Evolutionary conservation across 148 eudicot species (phyloP).

Genomic region (Chenopodium album): DNA sequence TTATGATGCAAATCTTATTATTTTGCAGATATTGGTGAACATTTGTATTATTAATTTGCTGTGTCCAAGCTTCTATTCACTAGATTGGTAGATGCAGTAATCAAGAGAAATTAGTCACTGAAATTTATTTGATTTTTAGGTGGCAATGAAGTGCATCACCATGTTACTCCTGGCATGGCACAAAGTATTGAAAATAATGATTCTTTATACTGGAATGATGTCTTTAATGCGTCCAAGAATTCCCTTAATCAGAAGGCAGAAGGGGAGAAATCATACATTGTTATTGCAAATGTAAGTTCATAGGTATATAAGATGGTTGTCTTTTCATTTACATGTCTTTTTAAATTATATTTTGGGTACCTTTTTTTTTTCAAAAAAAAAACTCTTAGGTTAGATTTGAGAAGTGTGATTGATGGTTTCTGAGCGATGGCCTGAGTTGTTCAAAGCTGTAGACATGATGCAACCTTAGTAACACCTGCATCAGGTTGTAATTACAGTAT

Average conservation of each 20-base stretch:
- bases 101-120: background rate
- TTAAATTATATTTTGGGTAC: background rate
- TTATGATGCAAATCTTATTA: no score
- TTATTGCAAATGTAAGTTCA: constrained; percentile 37
- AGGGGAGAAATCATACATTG: constrained; percentile 17
- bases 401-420: background rate
- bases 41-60: background rate
- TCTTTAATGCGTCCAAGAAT: constrained; percentile 29
- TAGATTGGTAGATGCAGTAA: background rate
- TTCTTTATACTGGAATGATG: constrained; percentile 35
- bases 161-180: constrained; percentile 19
- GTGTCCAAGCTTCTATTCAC: background rate
- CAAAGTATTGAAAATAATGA: constrained; percentile 21
- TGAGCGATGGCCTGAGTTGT: background rate
- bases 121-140: constrained; percentile 29
- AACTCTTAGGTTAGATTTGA: background rate
- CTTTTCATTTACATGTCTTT: background rate
- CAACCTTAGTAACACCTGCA: background rate
- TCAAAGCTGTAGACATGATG: background rate
- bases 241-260: constrained; percentile 26
- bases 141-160: constrained; percentile 25
- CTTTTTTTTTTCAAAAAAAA: background rate
- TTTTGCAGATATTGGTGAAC: no score
- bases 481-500: background rate
- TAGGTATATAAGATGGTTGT: background rate